Percentiles rank a stretch among this genome's conserved stretches.
Conservation (phyloP, 2,329 filamentous ascomycete species). For the Clonostachys sp. region DNA sequence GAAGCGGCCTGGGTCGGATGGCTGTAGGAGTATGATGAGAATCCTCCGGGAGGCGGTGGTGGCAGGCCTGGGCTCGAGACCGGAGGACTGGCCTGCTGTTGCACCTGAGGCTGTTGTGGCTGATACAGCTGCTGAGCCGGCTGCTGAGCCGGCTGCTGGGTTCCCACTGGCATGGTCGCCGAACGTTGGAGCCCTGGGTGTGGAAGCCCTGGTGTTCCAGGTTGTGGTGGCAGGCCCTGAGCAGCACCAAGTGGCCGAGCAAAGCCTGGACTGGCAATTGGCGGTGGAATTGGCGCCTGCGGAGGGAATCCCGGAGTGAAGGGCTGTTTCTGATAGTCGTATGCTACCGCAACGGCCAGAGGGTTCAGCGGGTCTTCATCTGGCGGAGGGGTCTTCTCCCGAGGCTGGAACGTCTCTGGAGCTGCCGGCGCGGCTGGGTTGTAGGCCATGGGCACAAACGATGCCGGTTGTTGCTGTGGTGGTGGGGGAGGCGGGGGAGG, state of each 20-base stretch:
- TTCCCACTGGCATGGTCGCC: constrained; percentile 41
- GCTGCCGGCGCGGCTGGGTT: constrained; percentile 76
- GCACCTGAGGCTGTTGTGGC: constrained; percentile 23
- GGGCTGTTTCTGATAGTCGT: constrained; percentile 49
- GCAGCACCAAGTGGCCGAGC: too few relatives aligned
- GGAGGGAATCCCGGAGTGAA: constrained; percentile 49
- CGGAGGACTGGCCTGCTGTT: constrained; percentile 13
- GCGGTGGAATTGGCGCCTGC: constrained; percentile 36
- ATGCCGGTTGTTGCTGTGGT: constrained; percentile 23
- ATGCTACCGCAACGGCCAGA: constrained; percentile 50
- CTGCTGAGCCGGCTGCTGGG: constrained; percentile 37
- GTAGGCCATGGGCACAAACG: constrained; percentile 64
- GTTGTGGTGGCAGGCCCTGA: constrained; percentile 16
- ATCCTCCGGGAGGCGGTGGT: constrained; percentile 47
- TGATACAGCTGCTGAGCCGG: constrained; percentile 39
- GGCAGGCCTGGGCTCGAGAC: constrained; percentile 27
- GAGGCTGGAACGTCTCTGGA: constrained; percentile 65
- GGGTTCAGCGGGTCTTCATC: constrained; percentile 58
- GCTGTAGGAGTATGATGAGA: constrained; percentile 45
- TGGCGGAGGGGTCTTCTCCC: constrained; percentile 77
- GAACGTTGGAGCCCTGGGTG: constrained; percentile 44
- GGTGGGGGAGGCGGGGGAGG: constrained; percentile 16
- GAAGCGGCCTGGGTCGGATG: constrained; percentile 15
- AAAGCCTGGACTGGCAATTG: constrained; percentile 36
- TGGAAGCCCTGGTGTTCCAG: too few relatives aligned